These are phyloP conservation scores for Axilococcus clingmanii DNA, from an alignment of 139 green algal species.

Conservation along the genomic window DNA sequence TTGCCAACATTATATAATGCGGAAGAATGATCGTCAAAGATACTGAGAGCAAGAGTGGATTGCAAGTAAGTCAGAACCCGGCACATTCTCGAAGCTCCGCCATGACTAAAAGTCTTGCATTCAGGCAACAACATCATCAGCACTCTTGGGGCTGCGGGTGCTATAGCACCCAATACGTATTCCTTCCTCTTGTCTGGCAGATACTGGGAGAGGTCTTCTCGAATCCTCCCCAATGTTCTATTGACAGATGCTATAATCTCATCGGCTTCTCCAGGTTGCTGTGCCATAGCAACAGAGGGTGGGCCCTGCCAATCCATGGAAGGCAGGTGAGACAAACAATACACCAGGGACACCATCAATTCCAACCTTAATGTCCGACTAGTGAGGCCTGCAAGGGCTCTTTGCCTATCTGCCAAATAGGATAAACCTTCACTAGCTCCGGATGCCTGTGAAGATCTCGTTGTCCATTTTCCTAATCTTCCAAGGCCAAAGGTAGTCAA, in stretches of 20 bases:
- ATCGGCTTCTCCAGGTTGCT: background rate
- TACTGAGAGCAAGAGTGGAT: no score
- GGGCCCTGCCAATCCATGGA: background rate
- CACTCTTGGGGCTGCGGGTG: constrained; percentile 29
- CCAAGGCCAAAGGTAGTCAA: background rate
- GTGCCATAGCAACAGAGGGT: background rate
- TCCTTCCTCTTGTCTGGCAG: constrained; percentile 24
- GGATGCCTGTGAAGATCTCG: background rate
- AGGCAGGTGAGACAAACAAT: constrained; percentile 23
- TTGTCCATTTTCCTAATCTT: background rate
- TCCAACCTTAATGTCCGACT: constrained; percentile 51
- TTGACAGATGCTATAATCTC: constrained; percentile 2
- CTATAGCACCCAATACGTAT: constrained; percentile 50
- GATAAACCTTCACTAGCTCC: constrained; percentile 21
- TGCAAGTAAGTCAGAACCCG: constrained; percentile 49
- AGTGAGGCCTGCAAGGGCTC: constrained; percentile 44
- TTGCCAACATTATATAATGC: no score
- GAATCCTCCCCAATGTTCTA: constrained; percentile 17
- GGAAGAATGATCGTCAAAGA: no score
- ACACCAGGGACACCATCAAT: constrained; percentile 38
- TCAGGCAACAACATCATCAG: constrained; percentile 49
- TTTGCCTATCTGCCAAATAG: constrained; percentile 40
- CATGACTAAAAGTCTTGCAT: no score
- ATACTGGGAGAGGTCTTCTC: constrained; percentile 41
- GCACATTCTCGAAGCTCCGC: constrained; percentile 50